Evolutionary conservation across 2,329 filamentous ascomycete species (phyloP), one percentile per base, ranked within the genome.

Genomic region (Pochonia chlamydosporia): DNA sequence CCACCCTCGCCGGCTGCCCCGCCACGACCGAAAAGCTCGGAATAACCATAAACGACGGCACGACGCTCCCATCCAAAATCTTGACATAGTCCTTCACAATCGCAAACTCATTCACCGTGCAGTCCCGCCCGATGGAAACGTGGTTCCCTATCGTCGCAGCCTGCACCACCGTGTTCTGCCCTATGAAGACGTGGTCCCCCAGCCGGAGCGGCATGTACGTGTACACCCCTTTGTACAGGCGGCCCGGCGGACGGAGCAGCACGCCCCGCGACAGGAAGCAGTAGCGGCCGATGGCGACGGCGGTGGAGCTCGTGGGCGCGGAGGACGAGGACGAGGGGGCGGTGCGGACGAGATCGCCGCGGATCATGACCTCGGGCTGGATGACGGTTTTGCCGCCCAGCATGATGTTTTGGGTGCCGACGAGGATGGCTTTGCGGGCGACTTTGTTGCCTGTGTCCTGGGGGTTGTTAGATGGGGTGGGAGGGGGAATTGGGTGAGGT

Each of bases 401-500:
- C 68, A 96, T 96, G 69, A 99, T 97, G 70, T 97, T 95, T 58
- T 95, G 90, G 20, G 92, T 96, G 59, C 93, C 93, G 61, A 95
- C 87, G 57, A 99, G 89, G 63, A 86, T 84, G 52, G 89, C 88
- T 57, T 89, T 89, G 56, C 93, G 89, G 33, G 91, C 92, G 60
- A 99, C 93, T 73, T 97, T 97, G 79, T 99, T 99, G 56, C 93
- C 93, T 3, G 91, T 96, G 70, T 97, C 92, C 91, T 95, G 56
- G 18, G 23, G 1, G 45, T 28, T 5, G 18, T 56, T 23, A 49
- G 40, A 23, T 26, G 31, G 18, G 41, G 47, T 31, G 33, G 42
- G 3, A 24, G 21, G 14, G 16, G 30, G 14, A 2, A 4, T 5
- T 16, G 37, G 35, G 30, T n/a, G n/a, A n/a, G 14, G 40, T 35